A percentile compares a stretch with the other conserved stretches of the same genome.
Conservation (phyloP, 768 basidiomycete genomes). For the Krasilnikovozyma curviuscula region DNA sequence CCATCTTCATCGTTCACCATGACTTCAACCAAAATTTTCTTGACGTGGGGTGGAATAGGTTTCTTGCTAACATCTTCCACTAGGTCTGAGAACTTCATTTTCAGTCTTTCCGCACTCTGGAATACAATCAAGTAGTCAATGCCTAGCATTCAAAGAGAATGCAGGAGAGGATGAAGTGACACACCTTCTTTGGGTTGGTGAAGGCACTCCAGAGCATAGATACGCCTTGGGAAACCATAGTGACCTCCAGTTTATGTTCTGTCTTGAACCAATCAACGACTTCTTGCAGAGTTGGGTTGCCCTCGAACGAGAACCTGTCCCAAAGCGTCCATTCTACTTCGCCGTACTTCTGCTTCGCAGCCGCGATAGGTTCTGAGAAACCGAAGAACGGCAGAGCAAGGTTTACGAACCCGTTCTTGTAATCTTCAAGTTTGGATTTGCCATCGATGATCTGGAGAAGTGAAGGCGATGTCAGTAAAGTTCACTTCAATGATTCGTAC, state of each 20-base stretch:
- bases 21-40: conserved; percentile 74
- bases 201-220: conserved; percentile 97
- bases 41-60: conserved; percentile 61
- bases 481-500: neutral
- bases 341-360: conserved; percentile 72
- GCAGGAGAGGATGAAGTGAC: conserved; percentile 13
- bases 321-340: conserved; percentile 87
- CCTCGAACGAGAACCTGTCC: conserved; percentile 86
- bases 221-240: conserved; percentile 93
- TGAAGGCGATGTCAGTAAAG: neutral
- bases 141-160: neutral
- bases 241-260: conserved; percentile 63
- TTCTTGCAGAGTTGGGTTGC: conserved; percentile 70
- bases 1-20: conserved; percentile 83
- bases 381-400: conserved; percentile 96
- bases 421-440: conserved; percentile 79
- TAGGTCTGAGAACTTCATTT: conserved; percentile 74
- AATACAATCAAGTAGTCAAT: neutral
- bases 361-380: conserved; percentile 90
- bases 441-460: conserved; percentile 65
- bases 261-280: conserved; percentile 66
- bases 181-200: conserved; percentile 76
- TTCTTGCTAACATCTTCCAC: conserved; percentile 93
- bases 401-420: conserved; percentile 98
- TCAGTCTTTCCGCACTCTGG: conserved; percentile 68